Percentiles rank a stretch among this genome's conserved stretches.
Evolutionary conservation across 176 grass and related monocot genomes (phyloP).

Genomic region (Phyllostachys edulis): DNA sequence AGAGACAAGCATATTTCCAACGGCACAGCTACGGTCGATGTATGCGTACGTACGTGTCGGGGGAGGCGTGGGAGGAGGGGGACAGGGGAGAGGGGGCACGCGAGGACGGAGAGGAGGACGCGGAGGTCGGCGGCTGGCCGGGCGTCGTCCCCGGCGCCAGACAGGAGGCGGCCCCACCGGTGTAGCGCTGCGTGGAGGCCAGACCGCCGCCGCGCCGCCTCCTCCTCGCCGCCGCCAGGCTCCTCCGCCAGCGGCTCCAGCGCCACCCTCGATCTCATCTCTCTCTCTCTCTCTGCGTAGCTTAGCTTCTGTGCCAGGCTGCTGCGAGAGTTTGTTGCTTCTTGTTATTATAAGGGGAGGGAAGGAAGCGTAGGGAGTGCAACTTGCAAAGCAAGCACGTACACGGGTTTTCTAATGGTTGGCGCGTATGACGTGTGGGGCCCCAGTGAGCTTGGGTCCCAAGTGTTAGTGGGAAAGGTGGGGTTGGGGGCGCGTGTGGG

Average conservation of each 20-base stretch:
- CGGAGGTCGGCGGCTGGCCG: slow-evolving; percentile 59
- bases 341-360: slow-evolving; percentile 31
- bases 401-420: background rate
- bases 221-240: slow-evolving; percentile 67
- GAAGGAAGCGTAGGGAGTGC: background rate
- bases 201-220: slow-evolving; percentile 23
- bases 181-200: slow-evolving; percentile 47
- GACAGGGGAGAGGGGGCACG: slow-evolving; percentile 92
- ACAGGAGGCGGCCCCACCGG: slow-evolving; percentile 50
- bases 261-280: slow-evolving; percentile 55
- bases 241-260: slow-evolving; percentile 95
- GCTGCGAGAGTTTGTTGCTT: slow-evolving; percentile 1
- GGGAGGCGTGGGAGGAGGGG: slow-evolving; percentile 64
- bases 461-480: accelerated
- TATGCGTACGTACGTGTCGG: slow-evolving; percentile 35
- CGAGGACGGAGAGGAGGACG: slow-evolving; percentile 87
- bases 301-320: slow-evolving; percentile 37
- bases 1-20: background rate
- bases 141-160: slow-evolving; percentile 44
- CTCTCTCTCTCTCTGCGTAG: background rate
- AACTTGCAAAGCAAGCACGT: slow-evolving; percentile 5
- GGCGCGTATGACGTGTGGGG: background rate
- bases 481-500: background rate
- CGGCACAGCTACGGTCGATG: background rate
- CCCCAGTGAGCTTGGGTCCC: accelerated